phyloP scores from a whole-genome alignment of 2,329 filamentous ascomycete genomes.

The Exophiala oligosperma region DNA sequence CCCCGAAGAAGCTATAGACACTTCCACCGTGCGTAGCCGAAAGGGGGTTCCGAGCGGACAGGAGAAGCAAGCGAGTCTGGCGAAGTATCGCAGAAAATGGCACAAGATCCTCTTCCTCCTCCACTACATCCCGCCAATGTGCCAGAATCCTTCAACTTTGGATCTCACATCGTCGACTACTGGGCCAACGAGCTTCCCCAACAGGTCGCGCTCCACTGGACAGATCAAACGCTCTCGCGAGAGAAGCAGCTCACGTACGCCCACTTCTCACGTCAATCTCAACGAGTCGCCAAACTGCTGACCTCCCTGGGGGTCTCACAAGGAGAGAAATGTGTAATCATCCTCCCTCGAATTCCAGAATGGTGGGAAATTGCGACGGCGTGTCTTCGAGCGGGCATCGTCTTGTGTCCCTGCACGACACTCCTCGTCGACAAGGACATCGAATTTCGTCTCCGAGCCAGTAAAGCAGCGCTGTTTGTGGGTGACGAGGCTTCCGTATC shows the following conservation, averaged over 20 bases:
- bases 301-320: conserved; percentile 33
- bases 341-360: conserved; percentile 38
- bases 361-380: conserved; percentile 45
- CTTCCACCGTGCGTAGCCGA: too few species aligned
- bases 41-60: background rate
- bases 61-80: background rate
- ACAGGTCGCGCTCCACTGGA: conserved; percentile 40
- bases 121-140: conserved; percentile 17
- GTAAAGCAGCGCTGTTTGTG: conserved; percentile 39
- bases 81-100: background rate
- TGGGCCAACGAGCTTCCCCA: conserved; percentile 36
- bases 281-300: conserved; percentile 38
- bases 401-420: conserved; percentile 41
- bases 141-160: conserved; percentile 42
- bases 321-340: conserved; percentile 39
- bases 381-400: conserved; percentile 37
- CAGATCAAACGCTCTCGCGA: conserved; percentile 34
- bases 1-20: too few species aligned
- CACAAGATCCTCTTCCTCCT: background rate
- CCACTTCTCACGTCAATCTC: conserved; percentile 39
- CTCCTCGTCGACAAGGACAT: conserved; percentile 42
- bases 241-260: conserved; percentile 35
- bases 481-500: conserved; percentile 37
- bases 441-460: conserved; percentile 37
- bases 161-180: conserved; percentile 42